phyloP scores from a whole-genome alignment of 371 early-diverging fungal genomes.

The Lichtheimia ramosa region DNA sequence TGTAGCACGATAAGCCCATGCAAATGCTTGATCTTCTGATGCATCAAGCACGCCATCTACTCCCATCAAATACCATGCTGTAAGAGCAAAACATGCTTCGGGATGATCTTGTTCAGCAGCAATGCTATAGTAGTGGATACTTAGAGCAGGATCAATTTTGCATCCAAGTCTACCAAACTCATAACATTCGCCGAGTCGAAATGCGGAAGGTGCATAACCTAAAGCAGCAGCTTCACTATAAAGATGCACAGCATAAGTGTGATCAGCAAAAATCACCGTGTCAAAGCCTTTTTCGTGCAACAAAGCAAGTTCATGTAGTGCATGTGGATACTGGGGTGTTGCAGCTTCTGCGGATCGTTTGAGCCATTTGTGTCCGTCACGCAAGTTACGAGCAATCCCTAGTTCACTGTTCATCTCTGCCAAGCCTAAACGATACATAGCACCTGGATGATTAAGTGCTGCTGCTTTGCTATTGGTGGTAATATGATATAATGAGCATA shows the following conservation, averaged over 20 bases:
- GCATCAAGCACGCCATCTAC: constrained; percentile 68
- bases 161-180: constrained; percentile 72
- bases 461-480: constrained; percentile 61
- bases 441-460: constrained; percentile 70
- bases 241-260: constrained; percentile 65
- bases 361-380: constrained; percentile 84
- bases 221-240: constrained; percentile 62
- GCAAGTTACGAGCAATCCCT: constrained; percentile 58
- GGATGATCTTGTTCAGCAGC: constrained; percentile 90
- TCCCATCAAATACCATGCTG: constrained; percentile 96
- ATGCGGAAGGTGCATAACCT: constrained; percentile 69
- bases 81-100: constrained; percentile 91
- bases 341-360: constrained; percentile 77
- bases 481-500: constrained; percentile 4
- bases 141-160: constrained; percentile 65
- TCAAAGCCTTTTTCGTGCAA: constrained; percentile 74
- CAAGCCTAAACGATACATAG: constrained; percentile 74
- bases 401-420: constrained; percentile 75
- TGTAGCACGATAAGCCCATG: constrained; percentile 82
- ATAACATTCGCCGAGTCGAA: constrained; percentile 83
- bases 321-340: constrained; percentile 74
- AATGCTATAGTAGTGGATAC: constrained; percentile 75
- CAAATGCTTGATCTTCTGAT: constrained; percentile 87
- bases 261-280: constrained; percentile 69
- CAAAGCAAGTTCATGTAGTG: constrained; percentile 75